Percentiles rank a stretch among this genome's conserved stretches.
Conservation (phyloP, 371 early-diverging fungal species). For the Mycotypha africana region DNA sequence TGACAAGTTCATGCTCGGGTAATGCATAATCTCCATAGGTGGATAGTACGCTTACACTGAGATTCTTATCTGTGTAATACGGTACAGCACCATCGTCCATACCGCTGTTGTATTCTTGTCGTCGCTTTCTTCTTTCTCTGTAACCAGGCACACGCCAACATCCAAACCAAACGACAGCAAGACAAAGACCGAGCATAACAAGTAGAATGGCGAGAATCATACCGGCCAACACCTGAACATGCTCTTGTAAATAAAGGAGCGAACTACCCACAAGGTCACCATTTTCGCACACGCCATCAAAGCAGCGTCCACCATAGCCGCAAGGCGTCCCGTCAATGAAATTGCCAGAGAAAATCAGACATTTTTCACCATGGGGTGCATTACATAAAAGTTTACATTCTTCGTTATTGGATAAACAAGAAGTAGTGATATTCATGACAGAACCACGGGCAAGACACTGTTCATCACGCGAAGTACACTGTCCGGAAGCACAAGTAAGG, state of each 20-base stretch:
- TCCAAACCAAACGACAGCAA: no score
- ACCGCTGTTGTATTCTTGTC: no score
- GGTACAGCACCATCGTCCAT: conserved; percentile 40
- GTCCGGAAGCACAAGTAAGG: conserved; percentile 79
- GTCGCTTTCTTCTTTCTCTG: no score
- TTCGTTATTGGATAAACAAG: conserved; percentile 44
- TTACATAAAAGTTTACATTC: conserved; percentile 68
- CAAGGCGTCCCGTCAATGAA: conserved; percentile 91
- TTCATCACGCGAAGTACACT: conserved; percentile 82
- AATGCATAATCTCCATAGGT: no score
- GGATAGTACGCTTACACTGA: no score
- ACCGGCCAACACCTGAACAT: conserved; percentile 29
- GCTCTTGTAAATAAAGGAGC: conserved; percentile 29
- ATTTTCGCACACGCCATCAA: conserved; percentile 30
- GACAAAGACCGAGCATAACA: no score
- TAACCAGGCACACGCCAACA: no score
- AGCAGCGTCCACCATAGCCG: conserved; percentile 67
- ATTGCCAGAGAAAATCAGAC: conserved; percentile 69
- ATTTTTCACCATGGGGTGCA: conserved; percentile 45
- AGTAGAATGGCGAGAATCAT: no score
- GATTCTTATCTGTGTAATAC: conserved; percentile 15
- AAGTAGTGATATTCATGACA: conserved; percentile 32
- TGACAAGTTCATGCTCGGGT: no score
- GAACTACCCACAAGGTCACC: not conserved
- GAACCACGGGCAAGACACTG: conserved; percentile 67